Evolutionary conservation across 352 stramenopile genomes (phyloP), one percentile per base, ranked within the genome.

Genomic region (Globisporangium viniferum): DNA sequence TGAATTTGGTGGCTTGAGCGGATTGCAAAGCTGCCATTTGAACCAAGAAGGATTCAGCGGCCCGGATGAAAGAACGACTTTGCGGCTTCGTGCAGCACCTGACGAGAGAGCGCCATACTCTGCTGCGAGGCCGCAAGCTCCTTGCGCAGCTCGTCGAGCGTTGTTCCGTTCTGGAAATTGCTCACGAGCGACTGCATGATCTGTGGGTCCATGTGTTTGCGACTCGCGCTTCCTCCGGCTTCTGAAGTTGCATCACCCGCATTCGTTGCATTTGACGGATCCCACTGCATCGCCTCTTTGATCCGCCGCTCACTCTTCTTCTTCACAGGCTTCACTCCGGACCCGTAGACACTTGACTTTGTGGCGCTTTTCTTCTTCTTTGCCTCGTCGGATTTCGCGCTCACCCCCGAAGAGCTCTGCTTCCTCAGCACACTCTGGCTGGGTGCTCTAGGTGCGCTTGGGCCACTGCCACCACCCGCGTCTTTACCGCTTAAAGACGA

Each of bases 101-200:
- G 76, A 15, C 78, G 75, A 8, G 83, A 93, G 48, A 81, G 70
- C 27, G 78, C 76, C 67, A 93, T 79, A 68, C 81, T 93, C 61
- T 92, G 80, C 65, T 93, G 80, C 48, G 84, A 93, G 31, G 71
- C 79, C 49, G 68, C 78, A 24, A 94, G 76, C 71, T 94, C 84
- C 33, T 76, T 70, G n/a, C 82, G 76, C 22, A 92, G 66, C 57
- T 93, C 84, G 0, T 88, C 73, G 5, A 92, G 62, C 48, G 76
- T 76, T 35, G 83, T 88, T 53, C 86, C 86, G 48, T 89, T 79
- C 73, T 92, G 79, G 51, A 93, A 83, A 64, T 84, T 92, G 73
- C 75, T 90, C 57, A 93, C 74, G 0, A 93, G 76, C 58, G 74
- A 73, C 72, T 93, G 85, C 51, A 93, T 61, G 0, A 73, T 78